These are phyloP conservation scores for Apodospora peruviana DNA, from an alignment of 495 filamentous ascomycete genomes.

Conservation along the genomic window DNA sequence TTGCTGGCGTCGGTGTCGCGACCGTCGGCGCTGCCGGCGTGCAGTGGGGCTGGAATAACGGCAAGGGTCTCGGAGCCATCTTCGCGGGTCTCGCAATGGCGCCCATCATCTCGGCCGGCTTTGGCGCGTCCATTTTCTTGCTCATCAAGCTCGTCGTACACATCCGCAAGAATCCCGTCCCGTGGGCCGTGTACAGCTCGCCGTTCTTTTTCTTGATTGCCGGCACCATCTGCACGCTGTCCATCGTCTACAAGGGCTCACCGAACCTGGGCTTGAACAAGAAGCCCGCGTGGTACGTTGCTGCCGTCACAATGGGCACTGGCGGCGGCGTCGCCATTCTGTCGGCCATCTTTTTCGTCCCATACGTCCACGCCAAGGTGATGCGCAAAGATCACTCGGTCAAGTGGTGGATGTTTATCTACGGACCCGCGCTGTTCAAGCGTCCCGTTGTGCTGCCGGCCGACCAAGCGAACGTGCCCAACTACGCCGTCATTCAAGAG, in stretches of 20 bases:
- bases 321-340: slow-evolving; percentile 50
- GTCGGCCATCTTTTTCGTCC: slow-evolving; percentile 55
- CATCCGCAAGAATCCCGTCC: slow-evolving; percentile 52
- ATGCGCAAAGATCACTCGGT: slow-evolving; percentile 52
- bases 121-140: slow-evolving; percentile 57
- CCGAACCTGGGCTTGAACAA: slow-evolving; percentile 37
- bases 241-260: slow-evolving; percentile 54
- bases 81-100: slow-evolving; percentile 59
- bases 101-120: slow-evolving; percentile 51
- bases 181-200: slow-evolving; percentile 50
- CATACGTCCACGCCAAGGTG: slow-evolving; percentile 56
- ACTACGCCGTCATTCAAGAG: slow-evolving; percentile 55
- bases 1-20: slow-evolving; percentile 61
- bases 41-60: slow-evolving; percentile 49
- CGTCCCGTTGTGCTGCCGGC: slow-evolving; percentile 37
- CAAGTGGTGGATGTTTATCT: slow-evolving; percentile 51
- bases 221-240: slow-evolving; percentile 57
- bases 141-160: slow-evolving; percentile 62
- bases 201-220: slow-evolving; percentile 60
- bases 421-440: slow-evolving; percentile 54
- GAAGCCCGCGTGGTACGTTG: slow-evolving; percentile 41
- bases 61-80: slow-evolving; percentile 44
- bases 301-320: slow-evolving; percentile 53
- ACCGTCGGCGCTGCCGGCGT: slow-evolving; percentile 46
- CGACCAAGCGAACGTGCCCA: slow-evolving; percentile 24